These are phyloP conservation scores for Verticillium alfalfae DNA, from an alignment of 2,329 filamentous ascomycete genomes.

Conservation along the genomic window DNA sequence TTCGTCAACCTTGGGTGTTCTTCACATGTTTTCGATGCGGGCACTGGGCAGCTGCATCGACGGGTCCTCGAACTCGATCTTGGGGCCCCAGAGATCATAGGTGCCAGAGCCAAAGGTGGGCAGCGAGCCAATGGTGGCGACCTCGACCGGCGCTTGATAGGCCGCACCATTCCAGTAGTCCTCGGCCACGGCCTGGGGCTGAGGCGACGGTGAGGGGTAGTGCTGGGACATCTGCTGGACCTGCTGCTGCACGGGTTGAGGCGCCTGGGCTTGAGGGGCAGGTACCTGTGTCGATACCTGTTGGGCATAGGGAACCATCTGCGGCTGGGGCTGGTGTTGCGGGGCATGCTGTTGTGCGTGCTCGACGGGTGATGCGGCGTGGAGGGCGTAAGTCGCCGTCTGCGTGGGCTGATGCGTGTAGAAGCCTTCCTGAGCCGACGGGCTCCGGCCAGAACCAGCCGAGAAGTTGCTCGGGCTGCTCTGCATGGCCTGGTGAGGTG, in stretches of 20 bases:
- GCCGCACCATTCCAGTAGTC: conserved; percentile 46
- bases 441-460: conserved; percentile 46
- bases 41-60: conserved; percentile 55
- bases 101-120: conserved; percentile 43
- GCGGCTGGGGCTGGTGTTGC: conserved; percentile 29
- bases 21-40: conserved; percentile 38
- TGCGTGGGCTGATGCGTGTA: conserved; percentile 52
- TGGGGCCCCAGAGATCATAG: conserved; percentile 48
- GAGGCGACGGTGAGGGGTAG: conserved; percentile 24
- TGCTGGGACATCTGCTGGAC: conserved; percentile 23
- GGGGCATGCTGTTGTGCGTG: conserved; percentile 28
- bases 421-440: conserved; percentile 46
- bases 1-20: not conserved
- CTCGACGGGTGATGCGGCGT: conserved; percentile 41
- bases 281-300: conserved; percentile 19
- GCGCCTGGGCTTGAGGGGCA: not conserved
- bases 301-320: conserved; percentile 25
- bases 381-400: conserved; percentile 41
- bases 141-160: conserved; percentile 53
- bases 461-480: conserved; percentile 57
- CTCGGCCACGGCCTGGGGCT: conserved; percentile 30
- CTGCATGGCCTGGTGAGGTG: conserved; percentile 44
- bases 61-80: conserved; percentile 53
- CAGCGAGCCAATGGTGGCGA: conserved; percentile 46
- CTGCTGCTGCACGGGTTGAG: conserved; percentile 11